Evolutionary conservation across 1,284 basidiomycete species (phyloP), one percentile per base, ranked within the genome.

Genomic region (Hypsizygus ulmarius): DNA sequence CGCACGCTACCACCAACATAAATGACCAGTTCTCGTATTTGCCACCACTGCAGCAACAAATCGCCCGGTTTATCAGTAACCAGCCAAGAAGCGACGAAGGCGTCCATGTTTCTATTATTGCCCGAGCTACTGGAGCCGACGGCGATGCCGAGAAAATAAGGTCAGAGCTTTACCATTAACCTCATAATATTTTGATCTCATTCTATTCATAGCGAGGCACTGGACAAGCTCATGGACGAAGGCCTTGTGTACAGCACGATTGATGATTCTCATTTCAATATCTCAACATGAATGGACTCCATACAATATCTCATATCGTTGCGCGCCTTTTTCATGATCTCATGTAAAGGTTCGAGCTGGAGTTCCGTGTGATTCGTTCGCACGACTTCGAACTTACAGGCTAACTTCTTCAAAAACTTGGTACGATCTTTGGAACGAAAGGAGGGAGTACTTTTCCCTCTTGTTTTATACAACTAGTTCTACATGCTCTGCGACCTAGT

Each of bases 141-240:
- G 67, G 70, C 16, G 64, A 72, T 56, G 71, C 73, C 34, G 53
- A 59, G n/a, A 64, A 71, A 47, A 76, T 83, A 47, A 76, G 73
- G 82, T 82, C 51, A 52, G 68, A 43, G 33, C 16, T 42, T 18
- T 2, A 21, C 33, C 12, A 32, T 40, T n/a, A 6, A 16, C 16
- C 4, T 8, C n/a, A 37, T 44, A 44, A 40, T 25, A 35, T 54
- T 18, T 51, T 14, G 52, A 25, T 7, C 49, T 45, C 9, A 41
- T 18, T 21, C 25, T 32, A 36, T 14, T 34, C 43, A 27, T 52
- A 86, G 88, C 56, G 68, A 77, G 38, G 86, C 84, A 18, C 67
- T 93, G 48, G 85, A 90, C 50, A 65, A 66, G 43, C 70, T 94
- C 43, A 79, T 87, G 68, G 77, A 82, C 30, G 78, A 85, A 1